Evolutionary conservation across 768 basidiomycete genomes (phyloP), one percentile per base, ranked within the genome.

Genomic region (Suillus ampliporus): DNA sequence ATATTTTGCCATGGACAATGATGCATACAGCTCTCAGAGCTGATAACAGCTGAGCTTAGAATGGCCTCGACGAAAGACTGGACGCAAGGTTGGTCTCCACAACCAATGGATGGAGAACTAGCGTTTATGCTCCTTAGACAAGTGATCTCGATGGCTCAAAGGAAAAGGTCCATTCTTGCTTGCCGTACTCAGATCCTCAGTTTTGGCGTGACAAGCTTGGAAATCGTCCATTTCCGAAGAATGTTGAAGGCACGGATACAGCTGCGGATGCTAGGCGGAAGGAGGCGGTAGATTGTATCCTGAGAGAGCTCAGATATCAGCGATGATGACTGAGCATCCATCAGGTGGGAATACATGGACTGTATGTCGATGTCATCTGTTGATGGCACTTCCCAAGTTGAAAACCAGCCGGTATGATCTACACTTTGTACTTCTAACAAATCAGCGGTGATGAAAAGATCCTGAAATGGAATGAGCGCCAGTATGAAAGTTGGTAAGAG

Each of bases 21-120:
- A 71, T 91, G 90, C 64, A 87, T 76, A n/a, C 93, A 84, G 69
- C 91, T 91, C 76, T 94, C 92, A 14, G 88, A 81, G 64, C 91
- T 92, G 35, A 92, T 72, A 19, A 94, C 75, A 3, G 92, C 91
- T n/a, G 91, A 89, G 0, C 86, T 86, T 11, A 91, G 74, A 34
- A 90, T 85, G 0, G 90, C 84, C 72, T 94, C 93, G 23, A 90
- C 91, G 68, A 94, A 94, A 0, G 93, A 94, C 14, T 91, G 84
- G 10, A 89, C 81, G 62, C 87, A 88, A 0, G 89, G 86, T 54
- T 84, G 83, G 47, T 89, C 84, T 19, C 78, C 74, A 21, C 80
- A 68, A 14, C 82, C 78, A 17, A 69, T 66, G 15, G 77, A 65
- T n/a, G 74, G 61, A 26, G 58, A 67, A 37, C 56, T 74, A 5